These are phyloP conservation scores for Pyricularia pennisetigena DNA, from an alignment of 2,329 filamentous ascomycete species.

Conservation along the genomic window DNA sequence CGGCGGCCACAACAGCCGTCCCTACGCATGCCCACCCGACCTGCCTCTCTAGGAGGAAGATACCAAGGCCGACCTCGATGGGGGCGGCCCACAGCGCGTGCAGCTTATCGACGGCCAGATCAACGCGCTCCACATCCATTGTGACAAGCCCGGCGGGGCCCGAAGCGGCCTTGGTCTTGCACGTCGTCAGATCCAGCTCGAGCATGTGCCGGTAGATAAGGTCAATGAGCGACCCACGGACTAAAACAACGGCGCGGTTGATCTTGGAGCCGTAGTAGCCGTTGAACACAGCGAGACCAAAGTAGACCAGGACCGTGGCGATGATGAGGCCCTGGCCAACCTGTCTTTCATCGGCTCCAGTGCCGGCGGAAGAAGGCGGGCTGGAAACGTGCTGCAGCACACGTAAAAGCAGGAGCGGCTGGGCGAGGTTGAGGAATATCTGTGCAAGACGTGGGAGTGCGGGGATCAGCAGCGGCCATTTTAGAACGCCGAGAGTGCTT, in stretches of 20 bases:
- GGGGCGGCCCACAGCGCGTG: conserved; percentile 32
- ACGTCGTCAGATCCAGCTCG: neutral
- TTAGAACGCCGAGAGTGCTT: conserved; percentile 11
- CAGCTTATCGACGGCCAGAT: conserved; percentile 24
- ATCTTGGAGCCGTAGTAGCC: neutral
- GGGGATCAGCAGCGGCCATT: conserved; percentile 18
- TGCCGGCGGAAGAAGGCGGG: neutral
- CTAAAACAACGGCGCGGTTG: neutral
- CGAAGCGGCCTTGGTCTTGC: neutral
- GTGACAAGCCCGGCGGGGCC: neutral
- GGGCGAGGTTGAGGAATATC: conserved; percentile 24
- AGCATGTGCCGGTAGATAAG: neutral
- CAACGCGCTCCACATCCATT: conserved; percentile 11
- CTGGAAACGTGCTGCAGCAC: neutral
- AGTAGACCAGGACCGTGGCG: neutral
- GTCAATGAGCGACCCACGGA: neutral
- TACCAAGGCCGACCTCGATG: conserved; percentile 29
- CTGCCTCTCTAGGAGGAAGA: conserved; percentile 24
- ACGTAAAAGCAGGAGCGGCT: conserved; percentile 18
- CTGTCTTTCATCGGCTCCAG: neutral
- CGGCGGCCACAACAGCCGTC: conserved; percentile 20
- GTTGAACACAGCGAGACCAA: neutral
- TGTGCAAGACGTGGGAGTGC: conserved; percentile 21
- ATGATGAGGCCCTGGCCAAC: neutral
- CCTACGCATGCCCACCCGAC: conserved; percentile 28